Conservation (phyloP, 768 basidiomycete species). For the Scleroderma citrinum region DNA sequence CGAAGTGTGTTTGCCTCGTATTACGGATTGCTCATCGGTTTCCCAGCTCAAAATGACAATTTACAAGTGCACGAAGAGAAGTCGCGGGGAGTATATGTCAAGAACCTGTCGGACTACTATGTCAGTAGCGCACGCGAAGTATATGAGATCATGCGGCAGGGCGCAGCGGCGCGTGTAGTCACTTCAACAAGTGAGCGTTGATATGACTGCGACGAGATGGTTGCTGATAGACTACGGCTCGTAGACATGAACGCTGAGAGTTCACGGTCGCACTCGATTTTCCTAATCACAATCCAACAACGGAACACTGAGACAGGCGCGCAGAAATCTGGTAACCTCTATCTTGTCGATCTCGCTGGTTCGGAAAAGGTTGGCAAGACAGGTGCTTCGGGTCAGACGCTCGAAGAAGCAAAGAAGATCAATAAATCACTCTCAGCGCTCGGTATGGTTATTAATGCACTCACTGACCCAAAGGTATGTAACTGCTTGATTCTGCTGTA, state of each 20-base stretch:
- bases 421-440: slow-evolving; percentile 97
- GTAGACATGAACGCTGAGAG: slow-evolving; percentile 99
- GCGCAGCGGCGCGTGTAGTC: slow-evolving; percentile 84
- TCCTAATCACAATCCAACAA: slow-evolving; percentile 95
- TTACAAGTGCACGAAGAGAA: slow-evolving; percentile 99
- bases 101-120: slow-evolving; percentile 95
- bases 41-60: slow-evolving; percentile 91
- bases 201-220: neutral
- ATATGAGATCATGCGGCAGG: slow-evolving; percentile 98
- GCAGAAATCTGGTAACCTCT: slow-evolving; percentile 93
- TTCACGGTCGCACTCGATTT: slow-evolving; percentile 98
- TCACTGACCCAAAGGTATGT: slow-evolving; percentile 90
- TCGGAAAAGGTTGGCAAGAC: slow-evolving; percentile 99
- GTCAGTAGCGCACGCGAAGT: slow-evolving; percentile 94
- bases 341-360: slow-evolving; percentile 96
- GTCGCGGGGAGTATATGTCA: slow-evolving; percentile 94
- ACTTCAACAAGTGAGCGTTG: slow-evolving; percentile 83
- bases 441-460: slow-evolving; percentile 98
- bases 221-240: slow-evolving; percentile 3
- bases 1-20: neutral
- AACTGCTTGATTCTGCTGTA: neutral
- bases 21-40: slow-evolving; percentile 3
- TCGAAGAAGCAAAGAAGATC: slow-evolving; percentile 99
- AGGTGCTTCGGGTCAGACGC: slow-evolving; percentile 95
- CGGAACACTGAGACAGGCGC: slow-evolving; percentile 94